These are phyloP conservation scores for Cladosporium sp. DNA, from an alignment of 2,329 filamentous ascomycete genomes.

Conservation along the genomic window DNA sequence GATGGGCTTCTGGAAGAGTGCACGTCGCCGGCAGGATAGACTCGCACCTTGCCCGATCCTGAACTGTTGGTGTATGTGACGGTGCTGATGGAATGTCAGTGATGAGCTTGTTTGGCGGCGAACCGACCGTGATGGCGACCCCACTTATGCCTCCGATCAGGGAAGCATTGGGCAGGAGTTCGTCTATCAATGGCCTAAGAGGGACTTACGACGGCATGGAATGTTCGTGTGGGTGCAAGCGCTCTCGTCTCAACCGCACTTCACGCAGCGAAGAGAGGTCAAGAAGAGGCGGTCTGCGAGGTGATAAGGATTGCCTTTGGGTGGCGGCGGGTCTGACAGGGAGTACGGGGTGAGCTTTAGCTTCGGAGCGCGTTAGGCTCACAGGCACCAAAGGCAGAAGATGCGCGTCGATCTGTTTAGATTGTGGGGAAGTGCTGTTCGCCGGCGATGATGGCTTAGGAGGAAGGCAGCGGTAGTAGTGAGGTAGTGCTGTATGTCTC, in stretches of 20 bases:
- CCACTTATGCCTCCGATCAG: not conserved
- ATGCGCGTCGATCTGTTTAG: slow-evolving; percentile 10
- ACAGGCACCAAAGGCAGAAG: slow-evolving; percentile 12
- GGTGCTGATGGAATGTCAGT: slow-evolving; percentile 7
- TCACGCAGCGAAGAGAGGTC: slow-evolving; percentile 19
- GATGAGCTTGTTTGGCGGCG: not conserved
- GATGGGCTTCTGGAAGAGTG: slow-evolving; percentile 23
- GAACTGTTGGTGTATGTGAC: slow-evolving; percentile 9
- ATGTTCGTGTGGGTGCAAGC: slow-evolving; percentile 15
- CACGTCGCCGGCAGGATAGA: slow-evolving; percentile 1
- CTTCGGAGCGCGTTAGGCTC: slow-evolving; percentile 11
- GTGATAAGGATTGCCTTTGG: slow-evolving; percentile 6
- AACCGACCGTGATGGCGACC: not conserved
- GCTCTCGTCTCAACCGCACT: slow-evolving; percentile 18
- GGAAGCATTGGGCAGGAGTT: slow-evolving; percentile 7
- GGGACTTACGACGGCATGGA: slow-evolving; percentile 21
- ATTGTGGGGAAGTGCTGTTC: not conserved
- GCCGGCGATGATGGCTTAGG: not conserved
- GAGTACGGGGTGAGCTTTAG: slow-evolving; percentile 10
- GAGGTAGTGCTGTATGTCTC: slow-evolving; percentile 6
- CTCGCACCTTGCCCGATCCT: slow-evolving; percentile 9
- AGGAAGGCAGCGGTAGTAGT: not conserved
- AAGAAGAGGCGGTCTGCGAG: slow-evolving; percentile 17
- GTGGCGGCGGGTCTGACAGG: not conserved
- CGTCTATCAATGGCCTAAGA: slow-evolving; percentile 1